Evolutionary conservation across 176 grass and related monocot species (phyloP).

Genomic region (Ananas comosus): DNA sequence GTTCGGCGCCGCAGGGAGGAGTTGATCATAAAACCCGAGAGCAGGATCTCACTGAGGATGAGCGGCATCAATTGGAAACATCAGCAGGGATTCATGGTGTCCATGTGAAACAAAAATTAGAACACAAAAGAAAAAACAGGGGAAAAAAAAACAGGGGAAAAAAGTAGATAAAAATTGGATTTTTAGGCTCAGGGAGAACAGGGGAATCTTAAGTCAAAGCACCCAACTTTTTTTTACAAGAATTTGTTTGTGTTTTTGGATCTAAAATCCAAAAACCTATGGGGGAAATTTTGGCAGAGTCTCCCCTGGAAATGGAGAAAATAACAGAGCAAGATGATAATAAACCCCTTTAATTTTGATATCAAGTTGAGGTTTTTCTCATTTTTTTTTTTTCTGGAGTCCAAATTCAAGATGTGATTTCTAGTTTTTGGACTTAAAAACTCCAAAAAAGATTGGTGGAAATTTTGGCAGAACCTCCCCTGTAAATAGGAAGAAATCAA

Average conservation of each 20-base stretch:
- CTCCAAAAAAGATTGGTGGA: neutral
- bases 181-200: neutral
- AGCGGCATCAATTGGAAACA: slow-evolving; percentile 68
- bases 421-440: neutral
- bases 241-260: too few relatives aligned
- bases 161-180: neutral
- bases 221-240: too few relatives aligned
- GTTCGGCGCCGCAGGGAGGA: slow-evolving; percentile 32
- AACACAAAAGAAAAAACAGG: neutral
- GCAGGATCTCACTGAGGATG: slow-evolving; percentile 43
- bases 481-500: neutral
- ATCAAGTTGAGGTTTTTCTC: too few relatives aligned
- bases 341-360: too few relatives aligned
- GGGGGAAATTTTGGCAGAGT: slow-evolving; percentile 28
- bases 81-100: slow-evolving; percentile 23
- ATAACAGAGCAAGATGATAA: neutral
- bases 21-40: slow-evolving; percentile 72
- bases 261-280: too few relatives aligned
- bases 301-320: slow-evolving; percentile 10
- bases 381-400: too few relatives aligned
- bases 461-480: slow-evolving; percentile 40
- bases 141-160: neutral
- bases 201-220: too few relatives aligned
- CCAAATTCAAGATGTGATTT: neutral
- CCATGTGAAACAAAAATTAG: neutral